Base-by-base conservation (phyloP, 495 filamentous ascomycete genomes). In the Penicillium mononematosum region DNA sequence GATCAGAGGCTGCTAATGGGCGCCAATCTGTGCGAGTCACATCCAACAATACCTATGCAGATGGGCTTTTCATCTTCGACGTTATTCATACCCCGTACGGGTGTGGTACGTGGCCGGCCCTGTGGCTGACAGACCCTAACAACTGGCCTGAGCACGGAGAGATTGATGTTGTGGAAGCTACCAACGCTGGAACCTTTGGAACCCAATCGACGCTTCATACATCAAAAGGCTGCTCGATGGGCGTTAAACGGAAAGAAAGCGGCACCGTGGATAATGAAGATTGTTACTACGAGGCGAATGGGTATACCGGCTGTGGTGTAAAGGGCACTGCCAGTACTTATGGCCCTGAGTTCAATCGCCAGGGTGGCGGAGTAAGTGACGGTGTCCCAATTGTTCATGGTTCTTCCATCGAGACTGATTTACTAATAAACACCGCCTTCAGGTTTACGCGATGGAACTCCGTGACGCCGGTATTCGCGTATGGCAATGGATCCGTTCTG, bases 101-200 rank as follows among this genome's bases (percentile, higher is more conserved):
- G 9, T 81, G 76, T 63, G 75, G 65, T 8, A 81, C 77, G 16
- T 79, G 77, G 77, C 75, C 75, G 0, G 78, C 78, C 0, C 76
- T 87, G 22, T 86, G 83, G 83, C 67, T 85, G 20, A 81, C 81
- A 6, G 81, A 75, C 2, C 78, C 81, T 1, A 56, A 68, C 12
- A 74, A 80, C 27, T 85, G 83, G 83, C 83, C 82, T 9, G 55
- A 47, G 3, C 51, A 75, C 53, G 73, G 74, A 16, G 74, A 77
- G 42, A 77, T 77, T 17, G 73, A 77, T 53, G 59, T 76, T 19
- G 58, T 77, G 41, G 74, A 76, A 51, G 58, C 64, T 1, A 65
- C 67, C 22, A 77, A 77, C 39, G 58, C 61, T 16, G 72, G 63
- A 5, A 69, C 64, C 0, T 54, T 62, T 22, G 75, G 75, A 14